Evolutionary conservation across 1,139 yeast species (phyloP).

Genomic region (Candida sanyaensis): DNA sequence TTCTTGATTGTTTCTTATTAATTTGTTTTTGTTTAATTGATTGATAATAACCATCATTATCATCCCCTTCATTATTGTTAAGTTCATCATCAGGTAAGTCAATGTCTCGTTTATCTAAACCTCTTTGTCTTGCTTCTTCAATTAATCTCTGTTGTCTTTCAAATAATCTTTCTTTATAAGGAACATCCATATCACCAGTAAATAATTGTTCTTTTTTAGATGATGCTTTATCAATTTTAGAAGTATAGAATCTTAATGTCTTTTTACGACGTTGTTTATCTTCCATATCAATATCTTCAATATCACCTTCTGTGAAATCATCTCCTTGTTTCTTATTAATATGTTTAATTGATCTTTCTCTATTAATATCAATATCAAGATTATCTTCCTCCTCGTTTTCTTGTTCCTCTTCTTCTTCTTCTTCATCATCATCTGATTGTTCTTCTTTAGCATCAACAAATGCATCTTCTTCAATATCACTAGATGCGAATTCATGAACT

Average conservation of each 20-base stretch:
- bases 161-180: constrained; percentile 86
- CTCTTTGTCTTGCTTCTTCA: constrained; percentile 89
- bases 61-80: constrained; percentile 53
- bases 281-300: constrained; percentile 76
- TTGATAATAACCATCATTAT: constrained; percentile 55
- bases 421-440: constrained; percentile 21
- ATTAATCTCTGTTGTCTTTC: constrained; percentile 85
- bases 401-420: constrained; percentile 21
- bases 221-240: constrained; percentile 87
- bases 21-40: constrained; percentile 50
- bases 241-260: constrained; percentile 91
- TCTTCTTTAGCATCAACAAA: constrained; percentile 29
- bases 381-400: constrained; percentile 6
- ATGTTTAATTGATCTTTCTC: constrained; percentile 47
- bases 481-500: constrained; percentile 20
- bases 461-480: constrained; percentile 27
- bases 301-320: constrained; percentile 68
- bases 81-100: constrained; percentile 51
- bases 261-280: constrained; percentile 83
- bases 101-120: constrained; percentile 50
- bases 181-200: constrained; percentile 88
- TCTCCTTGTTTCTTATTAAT: constrained; percentile 25
- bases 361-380: constrained; percentile 47
- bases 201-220: constrained; percentile 54
- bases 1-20: constrained; percentile 53